Evolutionary conservation across 176 grass and related monocot genomes (phyloP).

Genomic region (Sorghum bicolor): DNA sequence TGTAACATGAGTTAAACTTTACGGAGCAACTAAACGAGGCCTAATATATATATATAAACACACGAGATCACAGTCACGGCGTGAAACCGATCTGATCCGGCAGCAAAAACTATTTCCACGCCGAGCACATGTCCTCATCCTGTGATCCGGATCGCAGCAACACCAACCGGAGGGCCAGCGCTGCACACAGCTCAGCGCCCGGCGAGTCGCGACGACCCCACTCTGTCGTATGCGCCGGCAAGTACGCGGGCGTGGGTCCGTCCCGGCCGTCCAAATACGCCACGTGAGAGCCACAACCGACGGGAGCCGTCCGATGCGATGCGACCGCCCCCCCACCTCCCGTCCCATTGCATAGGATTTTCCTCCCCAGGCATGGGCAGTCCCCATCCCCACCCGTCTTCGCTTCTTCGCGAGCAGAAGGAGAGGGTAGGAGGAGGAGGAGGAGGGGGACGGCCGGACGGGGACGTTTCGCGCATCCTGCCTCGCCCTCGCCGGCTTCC

Average conservation of each 20-base stretch:
- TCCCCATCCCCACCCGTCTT: not conserved
- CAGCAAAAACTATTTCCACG: not conserved
- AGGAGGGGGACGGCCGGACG: not conserved
- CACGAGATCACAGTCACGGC: not conserved
- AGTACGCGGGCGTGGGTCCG: not conserved
- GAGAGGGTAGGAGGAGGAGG: not conserved
- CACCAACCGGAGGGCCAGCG: not conserved
- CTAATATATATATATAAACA: too few relatives aligned
- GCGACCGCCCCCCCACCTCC: not conserved
- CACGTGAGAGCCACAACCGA: not conserved
- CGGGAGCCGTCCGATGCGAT: conserved; percentile 15
- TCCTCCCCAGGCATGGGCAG: not conserved
- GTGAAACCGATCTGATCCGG: not conserved
- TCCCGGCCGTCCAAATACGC: not conserved
- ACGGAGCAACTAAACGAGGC: too few relatives aligned
- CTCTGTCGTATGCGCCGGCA: not conserved
- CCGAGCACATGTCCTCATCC: not conserved
- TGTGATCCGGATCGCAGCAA: conserved; percentile 1
- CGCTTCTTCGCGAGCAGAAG: not conserved
- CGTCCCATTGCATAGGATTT: not conserved
- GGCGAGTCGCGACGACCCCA: conserved; percentile 1
- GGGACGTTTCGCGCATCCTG: conserved; percentile 18
- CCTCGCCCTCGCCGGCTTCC: not conserved
- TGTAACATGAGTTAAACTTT: too few relatives aligned
- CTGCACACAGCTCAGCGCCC: conserved; percentile 20